Evolutionary conservation across 2,329 filamentous ascomycete species (phyloP).

Genomic region (Diplodia intermedia): DNA sequence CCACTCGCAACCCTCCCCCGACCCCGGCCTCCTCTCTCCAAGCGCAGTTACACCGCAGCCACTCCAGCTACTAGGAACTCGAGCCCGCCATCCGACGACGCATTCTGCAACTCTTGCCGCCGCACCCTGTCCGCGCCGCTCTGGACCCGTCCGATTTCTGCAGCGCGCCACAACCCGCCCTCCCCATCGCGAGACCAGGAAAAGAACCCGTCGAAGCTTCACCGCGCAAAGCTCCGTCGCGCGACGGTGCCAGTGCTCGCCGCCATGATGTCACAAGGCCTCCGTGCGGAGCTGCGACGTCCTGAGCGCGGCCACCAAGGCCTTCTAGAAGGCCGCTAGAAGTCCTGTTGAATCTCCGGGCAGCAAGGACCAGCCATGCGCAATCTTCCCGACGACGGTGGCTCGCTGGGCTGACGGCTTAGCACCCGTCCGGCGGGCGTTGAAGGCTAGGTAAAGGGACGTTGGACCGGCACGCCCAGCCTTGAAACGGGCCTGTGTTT

Average conservation of each 20-base stretch:
- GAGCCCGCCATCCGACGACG: conserved; percentile 23
- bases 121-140: conserved; percentile 24
- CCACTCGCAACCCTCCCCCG: conserved; percentile 7
- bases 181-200: conserved; percentile 1
- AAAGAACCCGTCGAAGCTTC: not conserved
- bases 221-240: not conserved
- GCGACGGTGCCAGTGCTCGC: conserved; percentile 4
- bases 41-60: conserved; percentile 26
- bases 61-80: conserved; percentile 20
- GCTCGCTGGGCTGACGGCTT: conserved; percentile 15
- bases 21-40: conserved; percentile 2
- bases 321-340: conserved; percentile 29
- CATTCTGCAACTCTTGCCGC: conserved; percentile 27
- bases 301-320: not conserved
- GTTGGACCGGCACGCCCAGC: conserved; percentile 7
- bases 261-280: conserved; percentile 13
- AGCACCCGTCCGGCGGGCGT: conserved; percentile 1
- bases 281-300: not conserved
- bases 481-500: conserved; percentile 24
- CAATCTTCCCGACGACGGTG: conserved; percentile 9
- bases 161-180: conserved; percentile 10
- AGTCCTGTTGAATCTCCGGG: conserved; percentile 12
- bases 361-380: conserved; percentile 1
- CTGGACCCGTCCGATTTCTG: conserved; percentile 19
- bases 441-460: conserved; percentile 14